These are phyloP conservation scores for Bertia moriformis DNA, from an alignment of 2,329 filamentous ascomycete genomes.

Conservation along the genomic window DNA sequence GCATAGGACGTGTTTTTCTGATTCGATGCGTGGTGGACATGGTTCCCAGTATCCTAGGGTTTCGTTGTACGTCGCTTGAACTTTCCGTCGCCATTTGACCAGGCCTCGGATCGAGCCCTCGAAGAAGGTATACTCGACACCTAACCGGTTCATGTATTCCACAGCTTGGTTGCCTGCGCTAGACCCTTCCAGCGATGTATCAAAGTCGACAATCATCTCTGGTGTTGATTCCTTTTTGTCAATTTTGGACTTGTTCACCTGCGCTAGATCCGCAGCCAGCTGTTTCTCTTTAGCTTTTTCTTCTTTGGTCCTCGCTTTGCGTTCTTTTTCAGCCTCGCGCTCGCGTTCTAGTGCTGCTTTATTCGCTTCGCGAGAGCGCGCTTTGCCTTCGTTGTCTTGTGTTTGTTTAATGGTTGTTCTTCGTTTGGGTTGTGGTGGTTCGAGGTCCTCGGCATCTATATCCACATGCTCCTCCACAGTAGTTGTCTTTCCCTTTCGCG, in stretches of 20 bases:
- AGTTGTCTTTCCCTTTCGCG: neutral
- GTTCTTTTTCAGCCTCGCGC: conserved; percentile 29
- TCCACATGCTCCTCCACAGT: too few species aligned
- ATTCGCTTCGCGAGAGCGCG: neutral
- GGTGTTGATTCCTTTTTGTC: conserved; percentile 60
- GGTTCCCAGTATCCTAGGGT: conserved; percentile 52
- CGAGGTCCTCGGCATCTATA: too few species aligned
- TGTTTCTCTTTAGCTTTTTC: conserved; percentile 49
- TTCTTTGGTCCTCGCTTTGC: conserved; percentile 44
- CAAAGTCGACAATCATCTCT: conserved; percentile 67
- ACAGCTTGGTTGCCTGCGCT: conserved; percentile 28
- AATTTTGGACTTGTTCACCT: conserved; percentile 59
- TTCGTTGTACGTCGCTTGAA: conserved; percentile 47
- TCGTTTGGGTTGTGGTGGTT: too few species aligned
- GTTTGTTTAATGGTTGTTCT: too few species aligned
- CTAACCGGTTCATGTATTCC: conserved; percentile 31
- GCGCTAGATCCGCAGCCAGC: conserved; percentile 47
- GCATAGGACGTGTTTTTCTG: conserved; percentile 43
- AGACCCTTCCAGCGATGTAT: conserved; percentile 33
- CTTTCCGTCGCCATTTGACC: conserved; percentile 56
- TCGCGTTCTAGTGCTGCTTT: neutral
- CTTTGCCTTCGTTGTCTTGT: neutral
- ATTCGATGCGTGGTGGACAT: conserved; percentile 28
- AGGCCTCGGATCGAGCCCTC: conserved; percentile 31
- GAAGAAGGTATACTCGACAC: conserved; percentile 29